Percentiles rank a stretch among this genome's conserved stretches.
Evolutionary conservation across 1,139 yeast genomes (phyloP).

Genomic region (Candida albicans): DNA sequence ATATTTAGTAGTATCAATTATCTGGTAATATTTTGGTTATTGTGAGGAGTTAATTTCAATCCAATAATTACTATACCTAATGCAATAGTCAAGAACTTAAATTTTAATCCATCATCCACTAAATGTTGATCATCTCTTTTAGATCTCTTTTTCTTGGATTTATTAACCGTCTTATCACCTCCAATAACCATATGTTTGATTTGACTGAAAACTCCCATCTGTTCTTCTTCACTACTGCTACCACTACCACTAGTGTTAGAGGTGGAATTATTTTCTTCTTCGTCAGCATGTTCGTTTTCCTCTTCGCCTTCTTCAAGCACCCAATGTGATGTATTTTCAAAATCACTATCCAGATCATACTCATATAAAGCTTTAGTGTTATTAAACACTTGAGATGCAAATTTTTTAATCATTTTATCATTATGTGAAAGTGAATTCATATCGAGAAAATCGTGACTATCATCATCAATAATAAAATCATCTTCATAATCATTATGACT

Average conservation of each 20-base stretch:
- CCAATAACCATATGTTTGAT: constrained; percentile 38
- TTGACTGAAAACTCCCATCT: constrained; percentile 35
- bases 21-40: not conserved
- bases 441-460: constrained; percentile 1
- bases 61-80: constrained; percentile 47
- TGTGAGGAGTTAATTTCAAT: constrained; percentile 35
- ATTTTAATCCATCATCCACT: constrained; percentile 44
- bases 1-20: not conserved
- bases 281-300: constrained; percentile 18
- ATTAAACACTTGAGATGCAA: constrained; percentile 38
- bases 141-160: constrained; percentile 20
- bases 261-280: constrained; percentile 12
- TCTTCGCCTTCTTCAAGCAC: constrained; percentile 18
- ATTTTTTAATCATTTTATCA: constrained; percentile 28
- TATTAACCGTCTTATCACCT: constrained; percentile 20
- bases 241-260: constrained; percentile 9
- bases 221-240: constrained; percentile 16
- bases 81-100: constrained; percentile 46
- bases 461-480: constrained; percentile 8
- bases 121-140: constrained; percentile 22
- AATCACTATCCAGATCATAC: constrained; percentile 17
- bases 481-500: constrained; percentile 2
- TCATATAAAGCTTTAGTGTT: constrained; percentile 10
- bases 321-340: constrained; percentile 15
- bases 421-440: constrained; percentile 1